These are phyloP conservation scores for Penicillium lagena DNA, from an alignment of 495 filamentous ascomycete species.

Conservation along the genomic window DNA sequence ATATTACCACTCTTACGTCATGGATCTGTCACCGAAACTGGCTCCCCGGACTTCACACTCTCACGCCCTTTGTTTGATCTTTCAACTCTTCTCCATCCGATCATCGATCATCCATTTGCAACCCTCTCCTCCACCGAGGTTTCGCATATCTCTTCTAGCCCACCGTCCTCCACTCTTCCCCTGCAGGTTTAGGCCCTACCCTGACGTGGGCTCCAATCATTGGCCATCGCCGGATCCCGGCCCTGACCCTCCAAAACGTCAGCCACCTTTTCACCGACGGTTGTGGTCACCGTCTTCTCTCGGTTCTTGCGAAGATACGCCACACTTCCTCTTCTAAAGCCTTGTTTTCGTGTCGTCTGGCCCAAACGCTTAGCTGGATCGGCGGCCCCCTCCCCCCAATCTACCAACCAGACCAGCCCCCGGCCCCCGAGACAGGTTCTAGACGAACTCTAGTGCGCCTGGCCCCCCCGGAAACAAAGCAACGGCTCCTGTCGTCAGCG, in stretches of 20 bases:
- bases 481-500: conserved; percentile 2
- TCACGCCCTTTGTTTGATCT: background rate
- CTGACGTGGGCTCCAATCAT: conserved; percentile 39
- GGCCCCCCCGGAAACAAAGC: conserved; percentile 15
- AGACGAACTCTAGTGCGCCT: conserved; percentile 25
- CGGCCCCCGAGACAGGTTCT: conserved; percentile 22
- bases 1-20: no score
- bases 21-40: background rate
- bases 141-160: conserved; percentile 13
- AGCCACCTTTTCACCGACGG: conserved; percentile 20
- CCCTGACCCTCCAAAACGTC: conserved; percentile 21
- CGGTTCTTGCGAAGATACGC: conserved; percentile 7
- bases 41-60: background rate
- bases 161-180: conserved; percentile 14
- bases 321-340: conserved; percentile 12
- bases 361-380: conserved; percentile 27
- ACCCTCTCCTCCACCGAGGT: background rate
- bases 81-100: background rate
- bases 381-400: conserved; percentile 15
- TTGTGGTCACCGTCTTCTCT: conserved; percentile 24
- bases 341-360: background rate
- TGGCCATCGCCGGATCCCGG: conserved; percentile 23
- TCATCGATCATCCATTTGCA: conserved; percentile 1
- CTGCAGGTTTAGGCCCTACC: conserved; percentile 18
- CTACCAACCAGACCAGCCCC: conserved; percentile 17